Base-by-base conservation (phyloP, 106 monocot species). In the Alisma plantagoaquatica region DNA sequence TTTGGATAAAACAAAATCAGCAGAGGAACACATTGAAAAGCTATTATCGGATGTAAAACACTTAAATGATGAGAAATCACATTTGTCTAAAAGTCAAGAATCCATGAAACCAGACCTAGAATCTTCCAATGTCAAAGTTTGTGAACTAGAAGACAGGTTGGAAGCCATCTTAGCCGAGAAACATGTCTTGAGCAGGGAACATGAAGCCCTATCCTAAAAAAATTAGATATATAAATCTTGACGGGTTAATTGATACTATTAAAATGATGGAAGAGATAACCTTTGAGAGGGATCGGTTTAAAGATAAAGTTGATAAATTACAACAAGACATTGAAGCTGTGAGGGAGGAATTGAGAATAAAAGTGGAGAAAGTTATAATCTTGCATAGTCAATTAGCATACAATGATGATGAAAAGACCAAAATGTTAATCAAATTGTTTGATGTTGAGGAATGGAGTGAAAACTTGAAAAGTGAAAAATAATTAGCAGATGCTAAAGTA, bases 341-440 rank as follows among this genome's bases (percentile, higher is more conserved):
- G 51, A 66, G 68, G 24, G 46, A 66, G 27, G 49, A 72, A 46
- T 48, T 80, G 54, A 29, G 60, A 55, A 51, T 59, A 21, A 80
- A 67, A 57, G 46, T 51, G 54, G 70, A 64, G 21, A 57, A 70
- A 57, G 57, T 52, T 19, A 25, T 23, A 24, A 60, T 47, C 31
- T 49, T 79, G 31, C 30, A 46, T 47, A 54, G 26, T 16, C 52
- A 69, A 47, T 56, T 38, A 27, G 43, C 23, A 16, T 62, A 72
- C 28, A 55, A 58, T 23, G 27, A 30, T 23, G 46, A 66, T 20
- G 20, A 65, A 42, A 65, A 55, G 33, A 56, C 63, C 1, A 28
- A 12, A 1, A n/a, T 49, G 11, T 30, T 22, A 15, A 52, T 9
- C 43, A 72, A 33, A 48, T 31, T 72, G 16, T 29, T 31, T 17